These are phyloP conservation scores for Colletotrichum trifolii DNA, from an alignment of 2,329 filamentous ascomycete genomes.

Conservation along the genomic window DNA sequence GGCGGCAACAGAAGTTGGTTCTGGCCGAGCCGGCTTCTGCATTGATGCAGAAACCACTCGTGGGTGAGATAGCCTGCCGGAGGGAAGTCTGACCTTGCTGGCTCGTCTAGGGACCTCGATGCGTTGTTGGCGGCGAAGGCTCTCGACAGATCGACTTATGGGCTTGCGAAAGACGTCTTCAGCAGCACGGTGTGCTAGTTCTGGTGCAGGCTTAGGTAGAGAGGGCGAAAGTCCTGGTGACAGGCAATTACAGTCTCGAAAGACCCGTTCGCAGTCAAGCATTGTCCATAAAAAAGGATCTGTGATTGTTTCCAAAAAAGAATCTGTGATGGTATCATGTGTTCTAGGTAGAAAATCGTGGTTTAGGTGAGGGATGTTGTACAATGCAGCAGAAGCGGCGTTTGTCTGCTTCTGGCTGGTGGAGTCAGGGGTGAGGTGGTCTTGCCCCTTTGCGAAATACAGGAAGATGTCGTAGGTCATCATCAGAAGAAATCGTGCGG, in stretches of 20 bases:
- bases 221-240: constrained; percentile 24
- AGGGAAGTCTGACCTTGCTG: constrained; percentile 48
- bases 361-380: constrained; percentile 30
- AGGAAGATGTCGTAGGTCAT: not conserved
- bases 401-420: not conserved
- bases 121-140: constrained; percentile 49
- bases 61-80: constrained; percentile 12
- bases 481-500: not conserved
- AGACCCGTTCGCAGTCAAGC: constrained; percentile 57
- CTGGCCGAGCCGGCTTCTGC: not conserved
- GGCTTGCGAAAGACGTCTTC: constrained; percentile 46
- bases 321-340: constrained; percentile 34
- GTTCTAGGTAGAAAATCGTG: constrained; percentile 33
- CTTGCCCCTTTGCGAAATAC: constrained; percentile 5
- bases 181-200: constrained; percentile 43
- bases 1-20: not conserved
- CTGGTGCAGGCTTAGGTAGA: constrained; percentile 26
- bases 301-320: constrained; percentile 43
- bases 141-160: constrained; percentile 45
- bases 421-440: not conserved
- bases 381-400: not conserved
- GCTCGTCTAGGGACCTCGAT: constrained; percentile 48
- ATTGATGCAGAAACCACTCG: not conserved
- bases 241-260: constrained; percentile 33
- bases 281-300: constrained; percentile 47